These are phyloP conservation scores for Mediolabrus comicus DNA, from an alignment of 108 stramenopile species.

Conservation along the genomic window DNA sequence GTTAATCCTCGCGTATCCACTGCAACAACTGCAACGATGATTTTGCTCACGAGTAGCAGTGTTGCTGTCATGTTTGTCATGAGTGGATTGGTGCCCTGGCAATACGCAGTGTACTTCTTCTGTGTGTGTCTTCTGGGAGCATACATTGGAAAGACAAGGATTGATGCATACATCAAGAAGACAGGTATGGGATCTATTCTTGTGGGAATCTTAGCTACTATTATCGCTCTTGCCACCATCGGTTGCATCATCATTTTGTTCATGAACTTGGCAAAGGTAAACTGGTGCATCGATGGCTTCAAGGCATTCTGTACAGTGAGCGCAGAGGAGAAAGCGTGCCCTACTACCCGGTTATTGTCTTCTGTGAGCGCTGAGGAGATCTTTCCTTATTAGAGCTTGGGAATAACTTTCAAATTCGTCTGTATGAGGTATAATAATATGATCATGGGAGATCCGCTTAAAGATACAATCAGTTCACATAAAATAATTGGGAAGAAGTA, in stretches of 20 bases:
- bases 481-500: too few relatives aligned
- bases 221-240: slow-evolving; percentile 63
- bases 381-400: slow-evolving; percentile 24
- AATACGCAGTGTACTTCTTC: slow-evolving; percentile 69
- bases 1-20: slow-evolving; percentile 67
- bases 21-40: slow-evolving; percentile 74
- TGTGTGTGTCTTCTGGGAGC: slow-evolving; percentile 61
- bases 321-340: slow-evolving; percentile 13
- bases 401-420: background rate
- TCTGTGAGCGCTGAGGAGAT: slow-evolving; percentile 11
- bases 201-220: slow-evolving; percentile 56
- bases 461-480: too few relatives aligned
- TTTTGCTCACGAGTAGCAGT: slow-evolving; percentile 70
- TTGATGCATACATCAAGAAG: slow-evolving; percentile 66
- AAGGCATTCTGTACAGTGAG: slow-evolving; percentile 55
- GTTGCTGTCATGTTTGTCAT: slow-evolving; percentile 70
- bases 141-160: slow-evolving; percentile 60
- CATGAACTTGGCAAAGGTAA: slow-evolving; percentile 24
- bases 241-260: slow-evolving; percentile 65
- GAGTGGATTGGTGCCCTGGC: slow-evolving; percentile 61
- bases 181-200: slow-evolving; percentile 60
- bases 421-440: background rate
- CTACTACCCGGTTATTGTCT: background rate
- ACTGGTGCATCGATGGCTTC: slow-evolving; percentile 69
- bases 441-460: too few relatives aligned